Conservation (phyloP, 768 basidiomycete genomes). For the Leucocoprinus birnbaumii region DNA sequence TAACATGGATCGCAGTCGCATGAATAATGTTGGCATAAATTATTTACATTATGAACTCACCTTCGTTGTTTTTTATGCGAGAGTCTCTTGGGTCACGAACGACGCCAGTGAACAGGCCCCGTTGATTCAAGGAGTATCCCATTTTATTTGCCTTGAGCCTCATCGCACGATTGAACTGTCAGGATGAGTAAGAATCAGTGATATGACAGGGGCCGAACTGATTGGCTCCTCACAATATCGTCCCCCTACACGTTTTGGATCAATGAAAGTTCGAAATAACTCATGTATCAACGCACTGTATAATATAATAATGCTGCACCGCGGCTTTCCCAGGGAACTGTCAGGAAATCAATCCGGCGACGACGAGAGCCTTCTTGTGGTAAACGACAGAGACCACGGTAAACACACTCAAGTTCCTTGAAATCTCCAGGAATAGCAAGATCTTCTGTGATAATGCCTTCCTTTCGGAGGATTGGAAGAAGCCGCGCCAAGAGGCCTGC, state of each 20-base stretch:
- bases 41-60: constrained; percentile 26
- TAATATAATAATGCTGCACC: constrained; percentile 93
- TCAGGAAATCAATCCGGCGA: constrained; percentile 85
- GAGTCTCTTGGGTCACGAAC: constrained; percentile 66
- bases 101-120: constrained; percentile 73
- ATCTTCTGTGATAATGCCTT: constrained; percentile 76
- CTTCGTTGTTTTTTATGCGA: constrained; percentile 56
- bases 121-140: constrained; percentile 87
- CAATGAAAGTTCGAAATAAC: not conserved
- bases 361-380: constrained; percentile 41
- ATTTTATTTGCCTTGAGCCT: constrained; percentile 77
- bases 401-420: constrained; percentile 68
- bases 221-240: constrained; percentile 58
- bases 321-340: constrained; percentile 72
- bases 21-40: not conserved
- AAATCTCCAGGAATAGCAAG: constrained; percentile 69
- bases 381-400: constrained; percentile 76
- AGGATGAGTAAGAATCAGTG: not conserved
- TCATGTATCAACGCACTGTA: constrained; percentile 50
- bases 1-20: no score
- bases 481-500: constrained; percentile 62
- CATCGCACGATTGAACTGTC: constrained; percentile 89
- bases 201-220: not conserved
- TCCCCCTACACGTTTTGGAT: constrained; percentile 55
- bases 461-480: constrained; percentile 49